Conservation (phyloP, 1,284 basidiomycete species). For the Cerioporus squamosus region DNA sequence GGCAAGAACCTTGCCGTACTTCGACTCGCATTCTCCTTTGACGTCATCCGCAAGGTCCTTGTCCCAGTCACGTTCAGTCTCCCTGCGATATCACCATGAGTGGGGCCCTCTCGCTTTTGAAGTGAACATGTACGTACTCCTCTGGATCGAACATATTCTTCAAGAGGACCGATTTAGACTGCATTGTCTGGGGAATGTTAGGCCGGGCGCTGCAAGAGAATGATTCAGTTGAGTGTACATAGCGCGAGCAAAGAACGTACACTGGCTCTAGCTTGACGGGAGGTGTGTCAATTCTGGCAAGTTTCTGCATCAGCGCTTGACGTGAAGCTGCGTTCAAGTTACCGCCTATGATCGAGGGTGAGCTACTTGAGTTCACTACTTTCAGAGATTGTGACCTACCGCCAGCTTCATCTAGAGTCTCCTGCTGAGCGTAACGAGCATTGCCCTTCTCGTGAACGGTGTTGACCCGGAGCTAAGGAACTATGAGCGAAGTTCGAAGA, state of each 20-base stretch:
- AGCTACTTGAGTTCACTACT: neutral
- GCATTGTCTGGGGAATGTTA: conserved; percentile 78
- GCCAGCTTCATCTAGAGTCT: conserved; percentile 83
- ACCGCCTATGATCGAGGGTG: conserved; percentile 58
- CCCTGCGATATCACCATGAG: conserved; percentile 51
- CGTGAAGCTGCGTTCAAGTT: conserved; percentile 95
- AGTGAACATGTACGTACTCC: conserved; percentile 62
- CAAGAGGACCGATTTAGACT: conserved; percentile 84
- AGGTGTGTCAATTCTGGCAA: conserved; percentile 86
- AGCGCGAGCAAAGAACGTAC: conserved; percentile 45
- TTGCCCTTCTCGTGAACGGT: conserved; percentile 90
- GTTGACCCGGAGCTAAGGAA: conserved; percentile 78
- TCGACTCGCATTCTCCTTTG: conserved; percentile 89
- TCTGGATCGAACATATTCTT: conserved; percentile 98
- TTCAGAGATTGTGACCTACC: conserved; percentile 47
- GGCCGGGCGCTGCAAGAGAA: conserved; percentile 53
- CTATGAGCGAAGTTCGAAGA: conserved; percentile 2
- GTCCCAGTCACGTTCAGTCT: conserved; percentile 97
- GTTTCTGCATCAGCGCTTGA: conserved; percentile 98
- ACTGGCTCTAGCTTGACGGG: conserved; percentile 58
- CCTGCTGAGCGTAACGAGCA: conserved; percentile 72
- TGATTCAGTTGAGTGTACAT: neutral
- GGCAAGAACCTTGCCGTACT: conserved; percentile 86
- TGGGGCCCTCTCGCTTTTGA: neutral
- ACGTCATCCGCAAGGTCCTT: conserved; percentile 96